Percentiles rank a stretch among this genome's conserved stretches.
Conservation (phyloP, 2,329 filamentous ascomycete genomes). For the Trichoderma breve region DNA sequence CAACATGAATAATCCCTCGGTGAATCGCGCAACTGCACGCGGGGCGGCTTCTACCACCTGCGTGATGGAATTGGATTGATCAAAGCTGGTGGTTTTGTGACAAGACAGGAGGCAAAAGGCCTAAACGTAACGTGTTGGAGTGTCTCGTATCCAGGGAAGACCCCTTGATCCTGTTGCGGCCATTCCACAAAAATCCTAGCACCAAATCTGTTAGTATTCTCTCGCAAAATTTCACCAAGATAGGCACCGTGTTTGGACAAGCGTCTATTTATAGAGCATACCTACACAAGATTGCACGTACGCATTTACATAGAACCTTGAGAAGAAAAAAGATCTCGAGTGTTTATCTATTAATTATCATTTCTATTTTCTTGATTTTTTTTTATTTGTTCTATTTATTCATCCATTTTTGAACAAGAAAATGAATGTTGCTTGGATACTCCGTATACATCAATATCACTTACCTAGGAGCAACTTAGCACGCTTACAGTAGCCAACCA, state of each 20-base stretch:
- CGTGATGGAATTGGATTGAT: constrained; percentile 2
- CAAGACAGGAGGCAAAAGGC: neutral
- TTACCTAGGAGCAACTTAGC: too few species aligned
- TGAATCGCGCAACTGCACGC: constrained; percentile 7
- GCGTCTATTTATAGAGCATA: neutral
- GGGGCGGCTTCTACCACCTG: constrained; percentile 8
- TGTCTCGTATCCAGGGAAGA: constrained; percentile 14
- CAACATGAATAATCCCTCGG: constrained; percentile 25
- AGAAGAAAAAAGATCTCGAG: neutral
- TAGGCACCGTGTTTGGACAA: neutral
- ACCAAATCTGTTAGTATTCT: neutral
- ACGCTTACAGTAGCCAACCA: too few species aligned
- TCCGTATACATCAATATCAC: too few species aligned
- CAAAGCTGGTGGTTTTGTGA: constrained; percentile 3
- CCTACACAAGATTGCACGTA: neutral
- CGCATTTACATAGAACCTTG: neutral
- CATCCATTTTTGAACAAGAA: neutral
- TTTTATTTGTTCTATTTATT: neutral
- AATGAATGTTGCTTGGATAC: too few species aligned
- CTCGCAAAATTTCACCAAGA: neutral
- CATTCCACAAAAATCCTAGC: constrained; percentile 15
- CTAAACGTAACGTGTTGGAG: constrained; percentile 14
- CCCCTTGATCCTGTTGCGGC: constrained; percentile 7
- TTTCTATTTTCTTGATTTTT: too few species aligned
- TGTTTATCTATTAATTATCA: neutral